A percentile compares a stretch with the other conserved stretches of the same genome.
Evolutionary conservation across 2,329 filamentous ascomycete species (phyloP).

Genomic region (Zalaria sp.): DNA sequence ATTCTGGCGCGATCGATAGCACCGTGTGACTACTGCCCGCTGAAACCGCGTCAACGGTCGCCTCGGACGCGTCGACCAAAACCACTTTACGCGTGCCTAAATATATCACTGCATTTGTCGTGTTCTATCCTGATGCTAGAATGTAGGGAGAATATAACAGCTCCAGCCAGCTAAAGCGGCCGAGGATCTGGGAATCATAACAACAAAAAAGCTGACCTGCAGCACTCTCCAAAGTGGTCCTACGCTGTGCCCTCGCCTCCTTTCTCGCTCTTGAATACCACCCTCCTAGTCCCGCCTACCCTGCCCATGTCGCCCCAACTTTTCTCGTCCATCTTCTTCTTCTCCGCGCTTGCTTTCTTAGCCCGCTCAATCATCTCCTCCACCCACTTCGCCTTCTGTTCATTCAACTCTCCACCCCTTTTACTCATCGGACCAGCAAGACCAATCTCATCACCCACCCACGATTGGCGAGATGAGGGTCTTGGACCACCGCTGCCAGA

Average conservation of each 20-base stretch:
- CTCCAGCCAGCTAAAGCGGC: no score
- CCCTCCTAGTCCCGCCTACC: constrained; percentile 56
- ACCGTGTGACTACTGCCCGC: no score
- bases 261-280: constrained; percentile 27
- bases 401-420: constrained; percentile 28
- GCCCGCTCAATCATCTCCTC: constrained; percentile 74
- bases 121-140: no score
- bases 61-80: no score
- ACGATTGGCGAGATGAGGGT: constrained; percentile 16
- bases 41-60: no score
- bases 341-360: constrained; percentile 45
- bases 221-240: no score
- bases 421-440: constrained; percentile 57
- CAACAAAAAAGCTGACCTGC: no score
- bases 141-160: no score
- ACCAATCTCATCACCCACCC: constrained; percentile 37
- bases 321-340: constrained; percentile 19
- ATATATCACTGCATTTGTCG: no score
- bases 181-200: no score
- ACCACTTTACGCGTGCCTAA: no score
- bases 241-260: neutral
- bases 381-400: constrained; percentile 66
- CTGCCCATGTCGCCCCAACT: constrained; percentile 57
- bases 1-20: no score
- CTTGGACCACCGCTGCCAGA: constrained; percentile 8